phyloP scores from a whole-genome alignment of 441 rosid species.

The Pelargonium fulgidum region DNA sequence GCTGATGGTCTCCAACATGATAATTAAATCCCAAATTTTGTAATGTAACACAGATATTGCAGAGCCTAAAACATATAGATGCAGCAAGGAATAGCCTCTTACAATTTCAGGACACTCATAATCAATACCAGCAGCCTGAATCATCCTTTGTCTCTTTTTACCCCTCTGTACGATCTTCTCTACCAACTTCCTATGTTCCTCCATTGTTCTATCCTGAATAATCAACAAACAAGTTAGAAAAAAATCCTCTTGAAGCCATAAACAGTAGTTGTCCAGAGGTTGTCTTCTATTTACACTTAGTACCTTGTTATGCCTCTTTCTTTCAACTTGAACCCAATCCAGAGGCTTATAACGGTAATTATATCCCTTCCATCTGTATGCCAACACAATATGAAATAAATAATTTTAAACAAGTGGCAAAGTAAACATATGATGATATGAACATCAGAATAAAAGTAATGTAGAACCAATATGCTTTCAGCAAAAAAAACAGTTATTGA shows the following conservation, averaged over 20 bases:
- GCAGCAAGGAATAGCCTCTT: conserved; percentile 27
- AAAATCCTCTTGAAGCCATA: neutral
- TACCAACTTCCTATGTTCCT: conserved; percentile 52
- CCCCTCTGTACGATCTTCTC: conserved; percentile 52
- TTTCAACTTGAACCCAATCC: conserved; percentile 42
- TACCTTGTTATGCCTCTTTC: conserved; percentile 53
- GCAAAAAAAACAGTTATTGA: neutral
- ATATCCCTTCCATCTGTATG: conserved; percentile 57
- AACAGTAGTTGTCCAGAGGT: neutral
- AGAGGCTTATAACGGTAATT: conserved; percentile 39
- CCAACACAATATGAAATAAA: neutral
- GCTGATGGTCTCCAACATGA: too few species aligned
- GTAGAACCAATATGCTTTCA: neutral
- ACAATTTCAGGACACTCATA: conserved; percentile 86
- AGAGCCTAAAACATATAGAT: too few species aligned
- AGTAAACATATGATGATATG: too few species aligned
- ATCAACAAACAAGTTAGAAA: conserved; percentile 6
- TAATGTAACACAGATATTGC: too few species aligned
- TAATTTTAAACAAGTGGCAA: neutral
- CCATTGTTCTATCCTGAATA: conserved; percentile 62
- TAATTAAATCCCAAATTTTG: too few species aligned
- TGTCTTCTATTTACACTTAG: neutral
- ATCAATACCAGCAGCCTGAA: conserved; percentile 72
- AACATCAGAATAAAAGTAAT: neutral
- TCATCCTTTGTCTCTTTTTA: conserved; percentile 54